These are phyloP conservation scores for Fagopyrum esculentum DNA, from an alignment of 148 eudicot genomes.

Conservation along the genomic window DNA sequence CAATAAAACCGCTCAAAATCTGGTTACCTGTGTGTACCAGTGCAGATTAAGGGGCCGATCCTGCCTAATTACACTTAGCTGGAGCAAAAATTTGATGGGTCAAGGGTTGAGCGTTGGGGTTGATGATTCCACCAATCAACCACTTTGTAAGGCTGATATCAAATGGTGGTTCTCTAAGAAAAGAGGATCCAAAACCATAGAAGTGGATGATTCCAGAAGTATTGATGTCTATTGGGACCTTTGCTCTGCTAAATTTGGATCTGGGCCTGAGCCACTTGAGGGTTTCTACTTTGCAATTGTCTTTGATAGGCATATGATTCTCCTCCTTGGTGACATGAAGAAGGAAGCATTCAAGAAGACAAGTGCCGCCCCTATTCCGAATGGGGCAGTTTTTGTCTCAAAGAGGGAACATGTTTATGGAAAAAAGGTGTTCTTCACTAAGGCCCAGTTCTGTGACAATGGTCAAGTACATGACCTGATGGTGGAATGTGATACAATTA, in stretches of 20 bases:
- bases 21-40: conserved; percentile 51
- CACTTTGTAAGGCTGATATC: conserved; percentile 48
- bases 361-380: conserved; percentile 24
- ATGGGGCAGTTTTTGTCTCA: conserved; percentile 32
- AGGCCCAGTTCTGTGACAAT: conserved; percentile 36
- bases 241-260: conserved; percentile 52
- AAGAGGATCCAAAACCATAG: conserved; percentile 48
- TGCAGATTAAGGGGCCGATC: conserved; percentile 41
- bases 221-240: conserved; percentile 57
- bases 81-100: conserved; percentile 63
- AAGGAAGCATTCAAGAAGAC: conserved; percentile 58
- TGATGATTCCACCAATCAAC: conserved; percentile 46
- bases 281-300: conserved; percentile 49
- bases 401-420: conserved; percentile 52
- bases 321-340: conserved; percentile 50
- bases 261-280: conserved; percentile 51
- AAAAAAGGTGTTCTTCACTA: conserved; percentile 40
- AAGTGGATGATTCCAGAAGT: conserved; percentile 39
- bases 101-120: conserved; percentile 55
- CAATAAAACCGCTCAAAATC: conserved; percentile 40
- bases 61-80: conserved; percentile 39
- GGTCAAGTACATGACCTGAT: conserved; percentile 39
- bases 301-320: conserved; percentile 41
- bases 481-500: conserved; percentile 48
- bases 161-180: conserved; percentile 61